These are phyloP conservation scores for Arthroderma sp. DNA, from an alignment of 2,329 filamentous ascomycete genomes.

Conservation along the genomic window DNA sequence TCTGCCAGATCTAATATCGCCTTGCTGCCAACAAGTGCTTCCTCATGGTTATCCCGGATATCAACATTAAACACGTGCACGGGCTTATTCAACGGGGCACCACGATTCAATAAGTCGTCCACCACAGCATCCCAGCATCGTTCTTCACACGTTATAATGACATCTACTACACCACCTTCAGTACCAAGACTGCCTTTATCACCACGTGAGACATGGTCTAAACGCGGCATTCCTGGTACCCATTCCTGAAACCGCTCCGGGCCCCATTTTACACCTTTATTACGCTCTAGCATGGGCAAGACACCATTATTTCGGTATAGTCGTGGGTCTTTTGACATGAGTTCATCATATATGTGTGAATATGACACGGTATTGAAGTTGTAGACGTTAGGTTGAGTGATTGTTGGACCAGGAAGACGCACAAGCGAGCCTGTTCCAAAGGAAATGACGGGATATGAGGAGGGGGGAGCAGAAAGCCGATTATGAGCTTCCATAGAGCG, in stretches of 20 bases:
- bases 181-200: constrained; percentile 68
- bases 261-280: constrained; percentile 83
- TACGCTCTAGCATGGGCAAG: constrained; percentile 88
- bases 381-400: constrained; percentile 92
- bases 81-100: constrained; percentile 73
- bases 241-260: constrained; percentile 98
- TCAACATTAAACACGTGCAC: constrained; percentile 98
- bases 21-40: constrained; percentile 76
- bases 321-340: constrained; percentile 69
- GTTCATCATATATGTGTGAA: constrained; percentile 83
- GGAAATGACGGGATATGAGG: constrained; percentile 88
- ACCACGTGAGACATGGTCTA: constrained; percentile 54
- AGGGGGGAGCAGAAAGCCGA: constrained; percentile 68
- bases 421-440: constrained; percentile 95
- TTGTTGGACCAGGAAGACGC: constrained; percentile 78
- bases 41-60: constrained; percentile 96
- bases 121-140: constrained; percentile 96
- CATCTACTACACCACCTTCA: constrained; percentile 79
- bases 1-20: constrained; percentile 87
- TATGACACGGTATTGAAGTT: constrained; percentile 97
- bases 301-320: constrained; percentile 88
- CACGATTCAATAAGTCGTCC: constrained; percentile 78
- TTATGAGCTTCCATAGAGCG: constrained; percentile 99
- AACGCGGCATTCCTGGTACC: constrained; percentile 70
- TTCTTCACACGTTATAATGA: constrained; percentile 96